phyloP scores from a whole-genome alignment of 2,329 filamentous ascomycete genomes.

The Sporothrix luriei region DNA sequence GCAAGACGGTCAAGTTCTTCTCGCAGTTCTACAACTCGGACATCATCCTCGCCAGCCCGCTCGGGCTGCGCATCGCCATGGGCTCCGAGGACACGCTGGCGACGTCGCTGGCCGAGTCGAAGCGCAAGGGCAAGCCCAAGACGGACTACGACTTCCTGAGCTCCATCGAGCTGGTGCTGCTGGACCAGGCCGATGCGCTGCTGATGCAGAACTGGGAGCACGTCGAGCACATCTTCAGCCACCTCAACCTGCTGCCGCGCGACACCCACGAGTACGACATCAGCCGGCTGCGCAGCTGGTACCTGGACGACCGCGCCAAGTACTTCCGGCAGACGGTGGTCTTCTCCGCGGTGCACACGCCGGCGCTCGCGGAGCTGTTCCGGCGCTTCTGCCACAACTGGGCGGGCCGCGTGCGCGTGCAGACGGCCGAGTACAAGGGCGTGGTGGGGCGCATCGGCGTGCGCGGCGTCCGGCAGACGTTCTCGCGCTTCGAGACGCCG shows the following conservation, averaged over 20 bases:
- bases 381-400: constrained; percentile 77
- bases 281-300: constrained; percentile 85
- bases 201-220: constrained; percentile 99
- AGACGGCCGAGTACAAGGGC: constrained; percentile 64
- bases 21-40: constrained; percentile 95
- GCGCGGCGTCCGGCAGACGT: constrained; percentile 75
- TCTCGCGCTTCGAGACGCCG: constrained; percentile 77
- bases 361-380: constrained; percentile 81
- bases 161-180: constrained; percentile 85
- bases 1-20: constrained; percentile 94
- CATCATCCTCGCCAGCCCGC: constrained; percentile 85
- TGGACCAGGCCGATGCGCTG: constrained; percentile 90
- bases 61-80: constrained; percentile 88
- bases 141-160: constrained; percentile 88
- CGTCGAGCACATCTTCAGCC: constrained; percentile 85
- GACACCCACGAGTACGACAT: constrained; percentile 93
- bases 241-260: constrained; percentile 87
- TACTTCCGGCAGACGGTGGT: constrained; percentile 84
- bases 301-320: constrained; percentile 82
- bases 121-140: constrained; percentile 48
- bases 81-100: constrained; percentile 66
- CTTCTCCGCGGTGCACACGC: constrained; percentile 79
- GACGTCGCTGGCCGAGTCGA: constrained; percentile 51
- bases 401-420: constrained; percentile 75
- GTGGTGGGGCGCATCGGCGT: constrained; percentile 73